Evolutionary conservation across 2,329 filamentous ascomycete species (phyloP).

Genomic region (Phialophora chinensis): DNA sequence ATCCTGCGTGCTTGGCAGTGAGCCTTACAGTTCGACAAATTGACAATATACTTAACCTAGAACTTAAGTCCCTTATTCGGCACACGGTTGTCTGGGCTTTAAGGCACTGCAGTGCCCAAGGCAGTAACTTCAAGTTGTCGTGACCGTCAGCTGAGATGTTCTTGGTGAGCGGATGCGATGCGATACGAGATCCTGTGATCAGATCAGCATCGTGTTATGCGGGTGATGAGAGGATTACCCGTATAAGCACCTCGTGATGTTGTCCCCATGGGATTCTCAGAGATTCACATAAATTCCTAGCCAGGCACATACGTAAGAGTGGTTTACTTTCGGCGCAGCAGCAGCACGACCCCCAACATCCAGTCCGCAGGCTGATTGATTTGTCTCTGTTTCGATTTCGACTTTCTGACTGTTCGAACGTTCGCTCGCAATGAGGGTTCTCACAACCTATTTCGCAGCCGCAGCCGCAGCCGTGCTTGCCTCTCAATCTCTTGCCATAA

Average conservation of each 20-base stretch:
- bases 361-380: neutral
- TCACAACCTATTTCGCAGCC: neutral
- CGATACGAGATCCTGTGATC: conserved; percentile 1
- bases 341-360: too few species aligned
- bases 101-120: neutral
- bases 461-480: neutral
- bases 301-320: too few species aligned
- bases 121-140: neutral
- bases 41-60: neutral
- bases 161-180: neutral
- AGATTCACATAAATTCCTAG: too few species aligned
- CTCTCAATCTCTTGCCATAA: neutral
- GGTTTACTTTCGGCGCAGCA: too few species aligned
- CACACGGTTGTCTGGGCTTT: too few species aligned
- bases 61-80: neutral
- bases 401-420: neutral
- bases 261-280: too few species aligned
- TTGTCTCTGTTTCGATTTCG: neutral
- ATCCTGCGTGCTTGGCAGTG: neutral
- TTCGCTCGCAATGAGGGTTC: neutral
- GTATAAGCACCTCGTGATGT: too few species aligned
- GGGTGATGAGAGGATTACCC: too few species aligned
- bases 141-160: neutral
- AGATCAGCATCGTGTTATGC: neutral
- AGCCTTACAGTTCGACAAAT: neutral